Percentiles rank a stretch among this genome's conserved stretches.
Conservation (phyloP, 495 filamentous ascomycete genomes). For the Aspergillus kassunensis region DNA sequence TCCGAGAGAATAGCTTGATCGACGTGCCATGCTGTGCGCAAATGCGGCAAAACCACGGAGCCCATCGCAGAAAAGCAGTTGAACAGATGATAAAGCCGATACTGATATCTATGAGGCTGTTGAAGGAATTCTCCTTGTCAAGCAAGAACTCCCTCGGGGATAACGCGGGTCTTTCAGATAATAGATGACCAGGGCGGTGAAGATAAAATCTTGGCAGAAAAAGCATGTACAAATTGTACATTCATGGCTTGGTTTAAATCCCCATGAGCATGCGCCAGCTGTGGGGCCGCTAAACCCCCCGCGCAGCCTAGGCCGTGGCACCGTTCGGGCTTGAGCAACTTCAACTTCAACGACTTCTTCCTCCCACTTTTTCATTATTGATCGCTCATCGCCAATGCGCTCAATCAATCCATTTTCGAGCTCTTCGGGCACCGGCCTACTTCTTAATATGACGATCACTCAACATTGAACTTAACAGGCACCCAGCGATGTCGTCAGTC, state of each 20-base stretch:
- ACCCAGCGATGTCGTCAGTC: conserved; percentile 17
- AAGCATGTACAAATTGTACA: too few relatives aligned
- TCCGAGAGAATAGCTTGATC: conserved; percentile 91
- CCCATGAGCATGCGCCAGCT: too few relatives aligned
- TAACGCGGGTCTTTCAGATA: background rate
- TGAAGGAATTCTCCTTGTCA: background rate
- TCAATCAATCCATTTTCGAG: background rate
- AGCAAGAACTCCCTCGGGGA: background rate
- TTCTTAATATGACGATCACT: background rate
- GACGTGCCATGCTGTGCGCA: conserved; percentile 91
- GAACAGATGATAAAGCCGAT: background rate
- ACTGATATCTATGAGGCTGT: conserved; percentile 2
- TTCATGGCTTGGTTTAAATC: too few relatives aligned
- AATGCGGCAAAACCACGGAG: conserved; percentile 89
- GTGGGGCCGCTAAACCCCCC: too few relatives aligned
- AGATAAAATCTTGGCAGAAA: background rate
- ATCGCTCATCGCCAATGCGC: background rate
- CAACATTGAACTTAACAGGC: background rate
- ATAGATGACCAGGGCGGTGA: background rate
- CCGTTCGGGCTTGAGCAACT: too few relatives aligned
- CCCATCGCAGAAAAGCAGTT: conserved; percentile 66
- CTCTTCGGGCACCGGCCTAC: background rate
- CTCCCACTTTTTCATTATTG: too few relatives aligned
- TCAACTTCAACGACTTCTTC: too few relatives aligned
- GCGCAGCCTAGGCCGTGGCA: too few relatives aligned